phyloP scores from a whole-genome alignment of 495 filamentous ascomycete species.

The Xylaria flabelliformis region DNA sequence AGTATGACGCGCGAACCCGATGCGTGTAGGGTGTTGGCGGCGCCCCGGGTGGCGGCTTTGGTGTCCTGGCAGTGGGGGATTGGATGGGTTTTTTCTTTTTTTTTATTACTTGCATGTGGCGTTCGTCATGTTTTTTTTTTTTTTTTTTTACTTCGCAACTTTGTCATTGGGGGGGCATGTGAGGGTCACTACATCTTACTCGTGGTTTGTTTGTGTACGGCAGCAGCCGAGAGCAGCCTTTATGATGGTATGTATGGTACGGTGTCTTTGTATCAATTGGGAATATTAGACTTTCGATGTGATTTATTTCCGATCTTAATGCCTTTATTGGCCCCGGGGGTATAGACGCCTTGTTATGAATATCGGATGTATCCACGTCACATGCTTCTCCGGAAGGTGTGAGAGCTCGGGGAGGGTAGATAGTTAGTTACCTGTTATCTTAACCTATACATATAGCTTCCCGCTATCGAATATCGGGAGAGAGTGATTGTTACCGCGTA shows the following conservation, averaged over 20 bases:
- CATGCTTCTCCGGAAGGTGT: neutral
- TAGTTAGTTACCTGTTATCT: too few relatives aligned
- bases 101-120: conserved; percentile 9
- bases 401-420: neutral
- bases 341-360: neutral
- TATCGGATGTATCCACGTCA: neutral
- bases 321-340: neutral
- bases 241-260: neutral
- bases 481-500: neutral
- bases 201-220: neutral
- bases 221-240: neutral
- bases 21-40: conserved; percentile 15
- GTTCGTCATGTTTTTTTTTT: conserved; percentile 20
- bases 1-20: conserved; percentile 17
- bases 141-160: too few relatives aligned
- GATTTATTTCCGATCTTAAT: neutral
- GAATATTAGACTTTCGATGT: neutral
- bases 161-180: neutral
- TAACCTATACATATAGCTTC: neutral
- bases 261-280: neutral
- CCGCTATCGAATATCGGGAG: neutral
- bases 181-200: neutral
- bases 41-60: conserved; percentile 8
- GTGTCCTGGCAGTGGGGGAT: conserved; percentile 9
- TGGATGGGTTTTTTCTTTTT: neutral